phyloP scores from a whole-genome alignment of 169 alveolate species.

The Cyclospora cayetanensis region DNA sequence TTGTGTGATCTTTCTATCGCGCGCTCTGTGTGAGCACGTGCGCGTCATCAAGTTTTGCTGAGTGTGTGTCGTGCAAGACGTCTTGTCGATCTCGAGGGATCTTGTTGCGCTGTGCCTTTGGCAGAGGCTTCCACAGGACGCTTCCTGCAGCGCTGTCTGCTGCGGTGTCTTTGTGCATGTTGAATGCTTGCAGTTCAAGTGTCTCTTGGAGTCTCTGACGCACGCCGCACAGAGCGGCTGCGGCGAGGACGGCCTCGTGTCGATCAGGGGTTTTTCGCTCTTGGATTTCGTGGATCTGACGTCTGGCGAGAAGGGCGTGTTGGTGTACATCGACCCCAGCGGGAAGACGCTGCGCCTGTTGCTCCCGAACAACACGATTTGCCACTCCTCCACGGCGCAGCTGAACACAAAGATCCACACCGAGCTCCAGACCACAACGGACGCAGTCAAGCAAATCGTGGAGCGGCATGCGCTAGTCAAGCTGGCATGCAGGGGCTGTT shows the following conservation, averaged over 20 bases:
- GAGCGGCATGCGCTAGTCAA: not conserved
- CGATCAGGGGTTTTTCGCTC: not conserved
- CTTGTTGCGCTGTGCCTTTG: too few species aligned
- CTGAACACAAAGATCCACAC: not conserved
- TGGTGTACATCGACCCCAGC: not conserved
- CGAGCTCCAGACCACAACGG: not conserved
- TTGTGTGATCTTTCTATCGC: too few species aligned
- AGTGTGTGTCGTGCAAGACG: too few species aligned
- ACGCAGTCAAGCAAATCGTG: not conserved
- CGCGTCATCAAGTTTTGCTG: too few species aligned
- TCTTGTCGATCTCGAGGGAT: too few species aligned
- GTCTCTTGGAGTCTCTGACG: slow-evolving; percentile 26
- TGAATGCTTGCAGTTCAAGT: slow-evolving; percentile 36
- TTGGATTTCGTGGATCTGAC: slow-evolving; percentile 1
- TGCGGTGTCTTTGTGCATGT: too few species aligned
- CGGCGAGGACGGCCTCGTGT: not conserved
- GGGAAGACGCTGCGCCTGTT: not conserved
- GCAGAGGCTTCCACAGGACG: too few species aligned
- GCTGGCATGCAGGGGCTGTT: not conserved
- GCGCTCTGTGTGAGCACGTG: too few species aligned
- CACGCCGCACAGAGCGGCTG: not conserved
- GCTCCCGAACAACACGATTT: not conserved
- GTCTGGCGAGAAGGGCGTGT: not conserved
- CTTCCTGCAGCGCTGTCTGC: too few species aligned
- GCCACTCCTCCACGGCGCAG: not conserved